Conservation (phyloP, 306 rosid genomes). For the Rosa chinensis region DNA sequence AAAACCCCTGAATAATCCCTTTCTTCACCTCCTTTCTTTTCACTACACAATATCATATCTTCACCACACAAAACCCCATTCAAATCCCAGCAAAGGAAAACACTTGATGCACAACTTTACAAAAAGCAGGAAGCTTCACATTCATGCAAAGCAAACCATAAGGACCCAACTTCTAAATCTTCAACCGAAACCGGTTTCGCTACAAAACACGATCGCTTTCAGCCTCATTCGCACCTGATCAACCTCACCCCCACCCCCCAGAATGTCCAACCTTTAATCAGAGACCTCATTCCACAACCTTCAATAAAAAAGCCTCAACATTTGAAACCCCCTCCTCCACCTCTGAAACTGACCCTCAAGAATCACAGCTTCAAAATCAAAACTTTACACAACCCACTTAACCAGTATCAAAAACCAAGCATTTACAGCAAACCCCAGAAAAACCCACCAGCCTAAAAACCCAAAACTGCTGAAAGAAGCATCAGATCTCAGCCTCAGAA, state of each 20-base stretch:
- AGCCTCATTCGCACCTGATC: slow-evolving; percentile 59
- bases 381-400: slow-evolving; percentile 20
- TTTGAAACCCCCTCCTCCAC: not conserved
- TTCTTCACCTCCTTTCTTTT: slow-evolving; percentile 26
- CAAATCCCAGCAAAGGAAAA: slow-evolving; percentile 30
- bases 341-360: not conserved
- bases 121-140: slow-evolving; percentile 17
- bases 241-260: slow-evolving; percentile 47
- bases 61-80: slow-evolving; percentile 36
- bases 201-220: slow-evolving; percentile 49
- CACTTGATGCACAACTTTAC: slow-evolving; percentile 17
- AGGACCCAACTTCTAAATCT: slow-evolving; percentile 35
- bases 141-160: slow-evolving; percentile 25
- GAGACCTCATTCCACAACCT: slow-evolving; percentile 38
- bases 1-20: slow-evolving; percentile 35
- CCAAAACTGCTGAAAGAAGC: slow-evolving; percentile 21
- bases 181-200: slow-evolving; percentile 80
- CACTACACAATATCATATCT: slow-evolving; percentile 43
- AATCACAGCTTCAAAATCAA: not conserved
- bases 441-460: slow-evolving; percentile 32
- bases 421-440: slow-evolving; percentile 16
- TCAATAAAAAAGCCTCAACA: slow-evolving; percentile 21
- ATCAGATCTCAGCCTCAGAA: slow-evolving; percentile 61
- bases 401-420: slow-evolving; percentile 28
- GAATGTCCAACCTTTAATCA: slow-evolving; percentile 32